These are phyloP conservation scores for Daldinia sp. DNA, from an alignment of 2,329 filamentous ascomycete genomes.

Conservation along the genomic window DNA sequence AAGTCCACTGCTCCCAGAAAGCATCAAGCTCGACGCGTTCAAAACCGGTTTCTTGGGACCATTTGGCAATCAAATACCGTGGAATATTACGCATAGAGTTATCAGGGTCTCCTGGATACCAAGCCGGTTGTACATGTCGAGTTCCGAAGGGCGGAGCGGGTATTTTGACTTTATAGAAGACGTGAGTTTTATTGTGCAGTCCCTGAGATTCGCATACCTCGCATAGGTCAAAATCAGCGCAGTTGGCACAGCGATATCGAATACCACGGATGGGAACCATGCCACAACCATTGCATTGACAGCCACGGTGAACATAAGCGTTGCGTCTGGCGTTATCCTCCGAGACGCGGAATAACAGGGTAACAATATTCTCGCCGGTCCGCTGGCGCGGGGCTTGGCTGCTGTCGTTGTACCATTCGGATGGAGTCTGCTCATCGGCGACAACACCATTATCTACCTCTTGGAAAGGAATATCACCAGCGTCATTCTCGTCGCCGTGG, in stretches of 20 bases:
- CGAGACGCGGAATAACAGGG: conserved; percentile 87
- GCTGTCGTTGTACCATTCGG: conserved; percentile 63
- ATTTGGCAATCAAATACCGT: conserved; percentile 69
- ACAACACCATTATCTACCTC: conserved; percentile 54
- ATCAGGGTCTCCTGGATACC: conserved; percentile 88
- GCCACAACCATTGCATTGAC: conserved; percentile 89
- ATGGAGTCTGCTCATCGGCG: conserved; percentile 50
- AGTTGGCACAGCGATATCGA: conserved; percentile 94
- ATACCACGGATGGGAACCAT: conserved; percentile 90
- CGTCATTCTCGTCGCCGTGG: conserved; percentile 54
- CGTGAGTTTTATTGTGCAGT: conserved; percentile 85
- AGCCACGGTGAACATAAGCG: conserved; percentile 90
- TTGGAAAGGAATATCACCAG: conserved; percentile 47
- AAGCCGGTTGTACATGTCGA: conserved; percentile 80
- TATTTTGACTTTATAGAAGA: conserved; percentile 95
- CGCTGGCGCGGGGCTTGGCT: conserved; percentile 54
- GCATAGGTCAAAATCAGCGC: conserved; percentile 94
- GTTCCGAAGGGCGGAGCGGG: conserved; percentile 86
- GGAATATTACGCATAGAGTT: conserved; percentile 73
- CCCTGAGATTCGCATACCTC: conserved; percentile 86
- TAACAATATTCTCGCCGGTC: conserved; percentile 81
- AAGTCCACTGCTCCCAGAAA: conserved; percentile 96
- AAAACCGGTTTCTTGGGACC: conserved; percentile 77
- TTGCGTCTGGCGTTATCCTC: conserved; percentile 90
- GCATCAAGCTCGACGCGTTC: conserved; percentile 90